These are phyloP conservation scores for Debaryomyces udenii DNA, from an alignment of 1,139 yeast genomes.

Conservation along the genomic window DNA sequence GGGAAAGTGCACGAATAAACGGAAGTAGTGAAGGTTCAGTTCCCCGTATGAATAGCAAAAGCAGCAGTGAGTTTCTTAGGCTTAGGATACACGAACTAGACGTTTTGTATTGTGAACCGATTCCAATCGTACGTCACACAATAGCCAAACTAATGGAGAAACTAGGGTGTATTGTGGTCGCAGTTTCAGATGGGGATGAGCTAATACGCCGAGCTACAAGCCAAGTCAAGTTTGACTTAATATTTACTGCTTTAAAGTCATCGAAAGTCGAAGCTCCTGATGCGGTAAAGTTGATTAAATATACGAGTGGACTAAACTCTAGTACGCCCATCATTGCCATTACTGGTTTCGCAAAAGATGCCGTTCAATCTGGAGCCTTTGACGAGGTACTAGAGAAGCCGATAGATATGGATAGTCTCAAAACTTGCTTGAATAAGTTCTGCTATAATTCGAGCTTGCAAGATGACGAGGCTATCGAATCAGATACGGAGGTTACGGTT, in stretches of 20 bases:
- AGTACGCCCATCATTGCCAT: conserved; percentile 78
- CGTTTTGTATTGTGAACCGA: conserved; percentile 82
- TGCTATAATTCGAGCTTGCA: conserved; percentile 16
- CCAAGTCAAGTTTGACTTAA: conserved; percentile 80
- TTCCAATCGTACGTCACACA: conserved; percentile 77
- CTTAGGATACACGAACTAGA: conserved; percentile 46
- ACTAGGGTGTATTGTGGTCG: conserved; percentile 79
- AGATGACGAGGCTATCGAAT: conserved; percentile 35
- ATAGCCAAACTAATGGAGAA: conserved; percentile 65
- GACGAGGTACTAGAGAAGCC: conserved; percentile 81
- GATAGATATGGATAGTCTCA: conserved; percentile 40
- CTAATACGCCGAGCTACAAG: conserved; percentile 81
- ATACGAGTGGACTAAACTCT: conserved; percentile 75
- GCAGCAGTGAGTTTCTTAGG: conserved; percentile 8
- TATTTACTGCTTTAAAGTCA: conserved; percentile 73
- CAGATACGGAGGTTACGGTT: conserved; percentile 18
- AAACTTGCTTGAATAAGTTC: conserved; percentile 24
- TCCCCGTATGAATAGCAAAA: conserved; percentile 7
- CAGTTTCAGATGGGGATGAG: conserved; percentile 81
- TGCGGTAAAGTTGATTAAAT: conserved; percentile 74
- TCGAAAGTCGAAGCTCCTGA: conserved; percentile 72
- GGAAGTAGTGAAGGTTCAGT: conserved; percentile 19
- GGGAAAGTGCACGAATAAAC: conserved; percentile 52
- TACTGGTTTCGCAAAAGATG: conserved; percentile 75
- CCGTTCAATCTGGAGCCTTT: conserved; percentile 58